These are phyloP conservation scores for Penicillium expansum DNA, from an alignment of 2,329 filamentous ascomycete species.

Conservation along the genomic window DNA sequence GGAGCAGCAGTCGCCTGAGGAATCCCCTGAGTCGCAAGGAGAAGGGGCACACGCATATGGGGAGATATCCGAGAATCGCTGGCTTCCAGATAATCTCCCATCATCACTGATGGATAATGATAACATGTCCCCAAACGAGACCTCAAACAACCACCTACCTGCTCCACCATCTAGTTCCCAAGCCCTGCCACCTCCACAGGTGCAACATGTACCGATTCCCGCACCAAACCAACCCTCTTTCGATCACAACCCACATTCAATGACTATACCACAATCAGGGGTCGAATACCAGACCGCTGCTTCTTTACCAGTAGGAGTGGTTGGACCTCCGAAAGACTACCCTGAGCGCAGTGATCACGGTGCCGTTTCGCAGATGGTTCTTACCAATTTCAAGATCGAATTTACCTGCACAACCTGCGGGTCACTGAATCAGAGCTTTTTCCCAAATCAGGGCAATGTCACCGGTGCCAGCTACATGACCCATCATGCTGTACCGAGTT, in stretches of 20 bases:
- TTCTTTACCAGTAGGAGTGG: conserved; percentile 19
- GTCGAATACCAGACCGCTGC: conserved; percentile 22
- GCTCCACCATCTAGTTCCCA: conserved; percentile 21
- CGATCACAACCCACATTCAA: conserved; percentile 22
- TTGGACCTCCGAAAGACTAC: conserved; percentile 26
- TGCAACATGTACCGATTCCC: conserved; percentile 22
- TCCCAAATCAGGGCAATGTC: conserved; percentile 39
- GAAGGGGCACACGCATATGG: conserved; percentile 27
- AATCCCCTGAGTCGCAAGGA: conserved; percentile 27
- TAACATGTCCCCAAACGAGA: conserved; percentile 24
- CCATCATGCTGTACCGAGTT: conserved; percentile 23
- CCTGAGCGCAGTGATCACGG: conserved; percentile 26
- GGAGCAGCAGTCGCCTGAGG: conserved; percentile 27
- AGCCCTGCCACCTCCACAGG: conserved; percentile 23
- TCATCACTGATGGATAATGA: conserved; percentile 27
- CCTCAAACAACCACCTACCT: conserved; percentile 20
- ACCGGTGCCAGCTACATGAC: conserved; percentile 30
- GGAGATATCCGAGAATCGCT: conserved; percentile 32
- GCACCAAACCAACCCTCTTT: conserved; percentile 24
- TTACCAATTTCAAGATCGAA: conserved; percentile 42
- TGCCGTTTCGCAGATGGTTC: conserved; percentile 29
- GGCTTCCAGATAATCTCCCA: conserved; percentile 33
- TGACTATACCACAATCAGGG: conserved; percentile 23
- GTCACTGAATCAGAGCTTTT: conserved; percentile 39
- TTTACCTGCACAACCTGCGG: conserved; percentile 41